phyloP scores from a whole-genome alignment of 352 stramenopile species.

The Globisporangium mamillatum region DNA sequence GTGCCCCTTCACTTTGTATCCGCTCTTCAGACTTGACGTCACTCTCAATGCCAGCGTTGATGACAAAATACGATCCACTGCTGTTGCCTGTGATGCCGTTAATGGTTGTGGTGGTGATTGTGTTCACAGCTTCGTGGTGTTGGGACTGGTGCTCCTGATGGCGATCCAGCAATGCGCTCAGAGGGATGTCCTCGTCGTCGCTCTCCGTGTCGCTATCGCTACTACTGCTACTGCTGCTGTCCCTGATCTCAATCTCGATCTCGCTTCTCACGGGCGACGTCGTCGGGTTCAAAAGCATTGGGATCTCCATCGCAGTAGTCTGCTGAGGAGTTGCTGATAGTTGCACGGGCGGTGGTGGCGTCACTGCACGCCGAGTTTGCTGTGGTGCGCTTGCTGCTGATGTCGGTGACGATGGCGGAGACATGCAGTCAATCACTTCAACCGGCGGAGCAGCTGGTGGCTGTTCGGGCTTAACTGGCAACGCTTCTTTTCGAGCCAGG shows the following conservation, averaged over 20 bases:
- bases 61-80: neutral
- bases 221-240: neutral
- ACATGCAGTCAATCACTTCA: constrained; percentile 7
- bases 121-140: neutral
- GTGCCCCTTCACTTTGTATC: neutral
- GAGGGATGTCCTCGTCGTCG: constrained; percentile 8
- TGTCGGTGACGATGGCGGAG: neutral
- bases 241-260: constrained; percentile 10
- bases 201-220: constrained; percentile 3
- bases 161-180: neutral
- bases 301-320: too few species aligned
- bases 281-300: neutral
- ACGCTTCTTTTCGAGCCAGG: constrained; percentile 1
- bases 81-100: neutral
- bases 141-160: neutral
- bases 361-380: neutral
- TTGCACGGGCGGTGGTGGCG: neutral
- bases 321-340: neutral
- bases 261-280: neutral
- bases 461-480: neutral
- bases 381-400: neutral
- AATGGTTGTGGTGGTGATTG: neutral
- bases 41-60: neutral
- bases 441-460: neutral
- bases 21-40: neutral